These are phyloP conservation scores for Prunus campanulata DNA, from an alignment of 306 rosid species.

Conservation along the genomic window DNA sequence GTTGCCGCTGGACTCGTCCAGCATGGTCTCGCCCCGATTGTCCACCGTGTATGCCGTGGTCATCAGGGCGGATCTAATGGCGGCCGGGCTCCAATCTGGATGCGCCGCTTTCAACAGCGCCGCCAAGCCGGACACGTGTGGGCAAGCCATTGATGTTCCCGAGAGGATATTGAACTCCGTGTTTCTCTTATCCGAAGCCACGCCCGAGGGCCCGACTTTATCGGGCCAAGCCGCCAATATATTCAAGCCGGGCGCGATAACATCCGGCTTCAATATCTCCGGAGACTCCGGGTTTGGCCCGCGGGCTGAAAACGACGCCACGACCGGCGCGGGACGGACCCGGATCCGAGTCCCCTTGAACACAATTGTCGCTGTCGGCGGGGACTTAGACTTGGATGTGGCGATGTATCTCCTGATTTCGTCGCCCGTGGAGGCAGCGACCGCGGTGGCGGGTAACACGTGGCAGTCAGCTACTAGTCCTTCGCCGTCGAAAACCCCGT, in stretches of 20 bases:
- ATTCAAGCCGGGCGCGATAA: slow-evolving; percentile 85
- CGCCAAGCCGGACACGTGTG: slow-evolving; percentile 84
- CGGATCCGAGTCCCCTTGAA: slow-evolving; percentile 79
- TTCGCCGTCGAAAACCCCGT: slow-evolving; percentile 86
- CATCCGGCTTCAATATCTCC: slow-evolving; percentile 82
- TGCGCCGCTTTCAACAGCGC: slow-evolving; percentile 90
- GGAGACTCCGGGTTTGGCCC: slow-evolving; percentile 89
- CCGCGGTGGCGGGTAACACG: slow-evolving; percentile 75
- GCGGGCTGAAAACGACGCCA: slow-evolving; percentile 85
- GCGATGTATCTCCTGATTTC: slow-evolving; percentile 55
- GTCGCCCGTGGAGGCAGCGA: slow-evolving; percentile 69
- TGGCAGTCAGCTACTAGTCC: slow-evolving; percentile 92
- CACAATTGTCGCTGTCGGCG: slow-evolving; percentile 51
- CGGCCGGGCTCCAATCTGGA: slow-evolving; percentile 90
- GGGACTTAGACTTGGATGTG: slow-evolving; percentile 27
- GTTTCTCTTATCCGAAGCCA: slow-evolving; percentile 54
- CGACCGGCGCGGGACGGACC: slow-evolving; percentile 81
- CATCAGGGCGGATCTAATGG: slow-evolving; percentile 79
- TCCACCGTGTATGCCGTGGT: slow-evolving; percentile 79
- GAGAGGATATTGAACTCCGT: slow-evolving; percentile 85
- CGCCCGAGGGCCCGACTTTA: slow-evolving; percentile 73
- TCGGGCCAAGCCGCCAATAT: slow-evolving; percentile 98
- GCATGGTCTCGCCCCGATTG: slow-evolving; percentile 57
- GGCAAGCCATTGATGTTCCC: slow-evolving; percentile 95
- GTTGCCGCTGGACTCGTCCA: slow-evolving; percentile 84